These are phyloP conservation scores for Aspergillus tanneri DNA, from an alignment of 2,329 filamentous ascomycete species.

Conservation along the genomic window DNA sequence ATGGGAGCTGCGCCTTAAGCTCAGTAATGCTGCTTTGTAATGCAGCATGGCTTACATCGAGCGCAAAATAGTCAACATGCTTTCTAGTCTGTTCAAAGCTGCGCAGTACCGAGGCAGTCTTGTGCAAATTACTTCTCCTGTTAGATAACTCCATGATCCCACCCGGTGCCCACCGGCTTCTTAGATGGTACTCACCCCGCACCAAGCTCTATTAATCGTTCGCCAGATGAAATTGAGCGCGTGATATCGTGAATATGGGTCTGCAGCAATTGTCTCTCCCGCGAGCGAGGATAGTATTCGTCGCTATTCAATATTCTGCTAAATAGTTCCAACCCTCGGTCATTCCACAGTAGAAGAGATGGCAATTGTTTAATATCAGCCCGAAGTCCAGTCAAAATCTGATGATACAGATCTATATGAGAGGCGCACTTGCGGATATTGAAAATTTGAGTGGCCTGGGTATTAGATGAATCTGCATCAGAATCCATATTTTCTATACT, in stretches of 20 bases:
- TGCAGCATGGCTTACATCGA: not conserved
- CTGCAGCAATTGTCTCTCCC: conserved; percentile 4
- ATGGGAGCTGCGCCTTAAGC: not conserved
- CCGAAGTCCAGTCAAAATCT: not conserved
- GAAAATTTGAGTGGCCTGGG: no score
- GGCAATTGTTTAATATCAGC: not conserved
- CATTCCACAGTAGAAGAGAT: conserved; percentile 7
- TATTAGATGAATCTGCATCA: no score
- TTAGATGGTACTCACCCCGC: no score
- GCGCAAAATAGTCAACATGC: conserved; percentile 1
- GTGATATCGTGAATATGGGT: not conserved
- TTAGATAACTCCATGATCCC: no score
- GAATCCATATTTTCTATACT: no score
- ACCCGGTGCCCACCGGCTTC: no score
- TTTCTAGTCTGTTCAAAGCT: not conserved
- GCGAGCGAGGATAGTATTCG: conserved; percentile 2
- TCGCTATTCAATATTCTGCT: conserved; percentile 1
- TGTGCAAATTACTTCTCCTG: not conserved
- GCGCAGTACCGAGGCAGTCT: not conserved
- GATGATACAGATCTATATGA: no score
- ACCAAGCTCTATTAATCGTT: no score
- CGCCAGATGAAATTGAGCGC: no score
- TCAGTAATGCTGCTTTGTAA: not conserved
- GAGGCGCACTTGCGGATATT: no score
- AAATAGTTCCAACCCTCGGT: conserved; percentile 4